A percentile compares a stretch with the other conserved stretches of the same genome.
Evolutionary conservation across 768 basidiomycete species (phyloP).

Genomic region (Daedaleopsis sinensis): DNA sequence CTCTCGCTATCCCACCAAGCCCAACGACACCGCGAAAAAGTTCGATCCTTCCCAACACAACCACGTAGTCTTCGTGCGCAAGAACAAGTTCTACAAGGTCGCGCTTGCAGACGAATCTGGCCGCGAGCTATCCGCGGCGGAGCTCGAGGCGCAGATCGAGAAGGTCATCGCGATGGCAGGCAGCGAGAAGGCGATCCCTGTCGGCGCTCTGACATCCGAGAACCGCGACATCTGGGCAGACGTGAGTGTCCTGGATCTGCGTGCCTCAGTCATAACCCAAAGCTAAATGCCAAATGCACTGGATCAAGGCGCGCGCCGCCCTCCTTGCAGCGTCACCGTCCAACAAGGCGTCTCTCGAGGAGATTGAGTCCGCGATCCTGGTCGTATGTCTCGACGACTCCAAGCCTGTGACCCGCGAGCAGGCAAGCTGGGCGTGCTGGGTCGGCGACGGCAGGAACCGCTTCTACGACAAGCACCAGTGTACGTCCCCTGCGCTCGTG

Average conservation of each 20-base stretch:
- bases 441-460: slow-evolving; percentile 88
- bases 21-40: slow-evolving; percentile 81
- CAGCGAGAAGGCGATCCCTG: slow-evolving; percentile 38
- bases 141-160: slow-evolving; percentile 83
- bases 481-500: slow-evolving; percentile 47
- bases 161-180: slow-evolving; percentile 70
- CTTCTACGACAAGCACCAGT: slow-evolving; percentile 96
- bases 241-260: slow-evolving; percentile 39
- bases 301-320: slow-evolving; percentile 52
- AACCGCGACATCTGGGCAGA: slow-evolving; percentile 91
- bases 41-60: slow-evolving; percentile 77
- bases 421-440: slow-evolving; percentile 84
- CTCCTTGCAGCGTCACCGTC: slow-evolving; percentile 62
- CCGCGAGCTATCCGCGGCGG: slow-evolving; percentile 71
- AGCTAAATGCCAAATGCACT: too few relatives aligned
- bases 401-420: slow-evolving; percentile 78
- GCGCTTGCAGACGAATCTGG: slow-evolving; percentile 66
- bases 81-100: slow-evolving; percentile 90
- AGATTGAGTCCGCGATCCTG: slow-evolving; percentile 90
- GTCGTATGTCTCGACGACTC: slow-evolving; percentile 85
- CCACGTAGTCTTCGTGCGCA: slow-evolving; percentile 88
- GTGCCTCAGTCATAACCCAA: too few relatives aligned
- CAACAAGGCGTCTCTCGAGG: slow-evolving; percentile 70
- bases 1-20: slow-evolving; percentile 82
- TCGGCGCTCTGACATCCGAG: slow-evolving; percentile 88